Evolutionary conservation across 352 stramenopile species (phyloP).

Genomic region (Aphanomyces stellatus): DNA sequence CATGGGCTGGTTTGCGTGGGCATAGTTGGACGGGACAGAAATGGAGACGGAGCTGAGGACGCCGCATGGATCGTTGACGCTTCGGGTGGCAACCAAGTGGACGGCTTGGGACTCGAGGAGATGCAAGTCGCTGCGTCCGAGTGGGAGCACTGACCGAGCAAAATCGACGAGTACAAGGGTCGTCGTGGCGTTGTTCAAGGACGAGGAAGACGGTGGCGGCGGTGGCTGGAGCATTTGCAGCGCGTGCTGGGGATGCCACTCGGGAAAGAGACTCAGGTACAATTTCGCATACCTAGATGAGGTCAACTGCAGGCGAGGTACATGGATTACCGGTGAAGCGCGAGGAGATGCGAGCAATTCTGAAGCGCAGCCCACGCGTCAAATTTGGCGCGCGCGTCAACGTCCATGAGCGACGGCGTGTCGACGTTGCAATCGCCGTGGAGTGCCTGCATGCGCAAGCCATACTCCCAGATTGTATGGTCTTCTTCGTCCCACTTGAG

Average conservation of each 20-base stretch:
- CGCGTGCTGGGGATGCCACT: slow-evolving; percentile 34
- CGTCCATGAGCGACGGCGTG: slow-evolving; percentile 48
- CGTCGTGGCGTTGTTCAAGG: not conserved
- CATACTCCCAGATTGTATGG: slow-evolving; percentile 64
- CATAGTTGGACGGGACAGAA: slow-evolving; percentile 8
- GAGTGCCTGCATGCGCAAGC: slow-evolving; percentile 64
- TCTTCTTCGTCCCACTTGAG: slow-evolving; percentile 46
- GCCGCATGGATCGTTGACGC: slow-evolving; percentile 16
- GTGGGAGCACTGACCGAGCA: slow-evolving; percentile 15
- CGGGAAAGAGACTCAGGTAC: slow-evolving; percentile 57
- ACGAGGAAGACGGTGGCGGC: not conserved
- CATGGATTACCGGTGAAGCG: slow-evolving; percentile 28
- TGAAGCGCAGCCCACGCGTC: slow-evolving; percentile 62
- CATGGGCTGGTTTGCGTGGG: slow-evolving; percentile 24
- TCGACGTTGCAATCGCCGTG: slow-evolving; percentile 57
- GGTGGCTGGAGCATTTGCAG: not conserved
- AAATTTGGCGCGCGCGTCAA: slow-evolving; percentile 66
- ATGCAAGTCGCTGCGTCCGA: slow-evolving; percentile 11
- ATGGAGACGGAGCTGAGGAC: not conserved
- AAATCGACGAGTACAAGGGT: slow-evolving; percentile 9
- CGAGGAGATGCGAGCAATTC: slow-evolving; percentile 30
- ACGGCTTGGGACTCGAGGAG: slow-evolving; percentile 1
- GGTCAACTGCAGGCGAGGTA: not conserved
- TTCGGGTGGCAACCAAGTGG: not conserved
- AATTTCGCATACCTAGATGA: slow-evolving; percentile 67